phyloP scores from a whole-genome alignment of 2,329 filamentous ascomycete genomes.

The Pezicula rhizophila region DNA sequence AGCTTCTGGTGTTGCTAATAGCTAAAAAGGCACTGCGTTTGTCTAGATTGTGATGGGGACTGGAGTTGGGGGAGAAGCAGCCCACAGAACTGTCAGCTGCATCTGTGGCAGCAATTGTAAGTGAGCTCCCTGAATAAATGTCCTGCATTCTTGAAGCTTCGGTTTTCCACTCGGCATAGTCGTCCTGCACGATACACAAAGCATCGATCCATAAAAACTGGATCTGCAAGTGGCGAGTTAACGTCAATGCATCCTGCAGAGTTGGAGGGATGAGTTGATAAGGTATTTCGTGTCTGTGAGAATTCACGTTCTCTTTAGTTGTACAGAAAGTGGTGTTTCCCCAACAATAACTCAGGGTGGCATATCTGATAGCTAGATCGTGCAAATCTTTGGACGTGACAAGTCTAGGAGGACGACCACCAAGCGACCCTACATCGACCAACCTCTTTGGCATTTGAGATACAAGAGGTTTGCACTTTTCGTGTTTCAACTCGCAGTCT shows the following conservation, averaged over 20 bases:
- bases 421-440: neutral
- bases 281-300: neutral
- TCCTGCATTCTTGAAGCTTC: constrained; percentile 4
- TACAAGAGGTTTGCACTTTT: neutral
- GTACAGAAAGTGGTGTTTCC: constrained; percentile 2
- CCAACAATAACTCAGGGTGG: constrained; percentile 8
- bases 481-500: neutral
- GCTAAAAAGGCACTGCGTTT: neutral
- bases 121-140: constrained; percentile 1
- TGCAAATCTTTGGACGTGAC: neutral
- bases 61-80: neutral
- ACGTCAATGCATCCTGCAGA: constrained; percentile 4
- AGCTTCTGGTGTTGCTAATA: neutral
- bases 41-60: neutral
- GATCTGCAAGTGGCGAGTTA: constrained; percentile 1
- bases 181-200: constrained; percentile 11
- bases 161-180: neutral
- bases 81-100: neutral
- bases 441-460: neutral
- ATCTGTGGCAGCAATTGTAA: constrained; percentile 6
- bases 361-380: constrained; percentile 1
- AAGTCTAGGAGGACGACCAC: neutral
- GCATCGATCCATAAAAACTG: constrained; percentile 9
- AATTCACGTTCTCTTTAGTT: neutral
- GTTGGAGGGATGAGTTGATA: constrained; percentile 1